phyloP scores from a whole-genome alignment of 352 stramenopile species.

The Thalassiosira mediterranea region DNA sequence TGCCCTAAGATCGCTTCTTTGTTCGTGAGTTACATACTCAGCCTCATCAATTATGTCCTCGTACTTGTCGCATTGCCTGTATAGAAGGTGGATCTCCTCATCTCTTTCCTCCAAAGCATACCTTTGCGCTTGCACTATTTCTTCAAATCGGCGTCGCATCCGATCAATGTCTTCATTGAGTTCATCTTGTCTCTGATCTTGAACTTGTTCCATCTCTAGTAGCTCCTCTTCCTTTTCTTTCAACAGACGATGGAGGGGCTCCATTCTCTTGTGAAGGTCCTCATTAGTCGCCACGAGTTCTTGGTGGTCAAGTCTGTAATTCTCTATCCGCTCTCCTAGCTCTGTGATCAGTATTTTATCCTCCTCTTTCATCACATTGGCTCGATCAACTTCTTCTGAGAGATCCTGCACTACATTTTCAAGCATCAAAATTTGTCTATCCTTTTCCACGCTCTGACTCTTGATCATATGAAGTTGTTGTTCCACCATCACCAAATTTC shows the following conservation, averaged over 20 bases:
- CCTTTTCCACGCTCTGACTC: conserved; percentile 16
- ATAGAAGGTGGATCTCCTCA: conserved; percentile 25
- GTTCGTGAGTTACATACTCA: conserved; percentile 34
- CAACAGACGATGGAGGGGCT: conserved; percentile 23
- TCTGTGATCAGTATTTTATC: conserved; percentile 27
- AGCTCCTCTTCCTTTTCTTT: conserved; percentile 40
- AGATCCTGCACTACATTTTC: conserved; percentile 24
- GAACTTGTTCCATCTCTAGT: conserved; percentile 13
- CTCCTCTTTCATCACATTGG: background rate
- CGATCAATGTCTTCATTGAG: conserved; percentile 23
- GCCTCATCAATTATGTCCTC: conserved; percentile 42
- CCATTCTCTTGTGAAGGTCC: conserved; percentile 29
- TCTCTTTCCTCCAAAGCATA: conserved; percentile 30
- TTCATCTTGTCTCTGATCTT: conserved; percentile 18
- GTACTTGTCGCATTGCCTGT: conserved; percentile 29
- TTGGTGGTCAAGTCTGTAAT: conserved; percentile 17
- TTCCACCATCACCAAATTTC: conserved; percentile 4
- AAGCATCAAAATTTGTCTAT: conserved; percentile 14
- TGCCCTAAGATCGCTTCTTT: conserved; percentile 10
- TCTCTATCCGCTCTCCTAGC: conserved; percentile 16
- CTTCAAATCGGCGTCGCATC: conserved; percentile 18
- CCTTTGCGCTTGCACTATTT: conserved; percentile 28
- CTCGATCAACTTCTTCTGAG: conserved; percentile 9
- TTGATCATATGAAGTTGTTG: background rate
- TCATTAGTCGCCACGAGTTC: conserved; percentile 24